These are phyloP conservation scores for Gossypium schwendimanii DNA, from an alignment of 441 rosid species.

Conservation along the genomic window DNA sequence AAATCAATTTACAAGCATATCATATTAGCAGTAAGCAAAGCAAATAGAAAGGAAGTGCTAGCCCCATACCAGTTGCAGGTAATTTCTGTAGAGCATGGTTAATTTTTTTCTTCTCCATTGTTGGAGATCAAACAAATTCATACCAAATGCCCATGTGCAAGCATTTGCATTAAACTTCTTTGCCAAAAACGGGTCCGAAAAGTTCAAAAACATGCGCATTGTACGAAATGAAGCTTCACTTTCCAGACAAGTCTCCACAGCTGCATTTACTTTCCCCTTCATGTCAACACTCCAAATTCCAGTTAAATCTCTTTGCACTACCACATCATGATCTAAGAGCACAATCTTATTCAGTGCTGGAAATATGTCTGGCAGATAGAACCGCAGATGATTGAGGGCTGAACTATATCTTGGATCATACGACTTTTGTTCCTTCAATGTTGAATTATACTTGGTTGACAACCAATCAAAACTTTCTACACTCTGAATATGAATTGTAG, in stretches of 20 bases:
- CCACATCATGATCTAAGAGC: conserved; percentile 86
- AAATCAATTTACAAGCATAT: background rate
- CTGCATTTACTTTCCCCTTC: conserved; percentile 82
- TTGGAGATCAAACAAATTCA: conserved; percentile 77
- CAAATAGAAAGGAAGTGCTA: conserved; percentile 1
- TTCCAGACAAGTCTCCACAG: conserved; percentile 75
- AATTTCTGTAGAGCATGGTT: conserved; percentile 55
- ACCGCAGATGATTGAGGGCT: conserved; percentile 75
- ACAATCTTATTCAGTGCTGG: conserved; percentile 68
- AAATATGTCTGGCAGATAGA: conserved; percentile 75
- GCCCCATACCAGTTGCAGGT: conserved; percentile 57
- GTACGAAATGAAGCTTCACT: conserved; percentile 47
- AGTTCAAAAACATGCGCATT: conserved; percentile 64
- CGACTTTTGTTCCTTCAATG: conserved; percentile 51
- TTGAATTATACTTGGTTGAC: conserved; percentile 40
- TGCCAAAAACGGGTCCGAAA: conserved; percentile 61
- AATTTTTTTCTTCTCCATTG: conserved; percentile 76
- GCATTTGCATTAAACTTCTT: conserved; percentile 48
- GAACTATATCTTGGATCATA: conserved; percentile 63
- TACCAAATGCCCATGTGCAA: conserved; percentile 95
- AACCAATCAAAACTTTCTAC: conserved; percentile 51
- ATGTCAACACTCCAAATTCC: conserved; percentile 62
- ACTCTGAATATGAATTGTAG: conserved; percentile 62
- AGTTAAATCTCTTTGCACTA: conserved; percentile 65
- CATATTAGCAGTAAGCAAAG: background rate